phyloP scores from a whole-genome alignment of 306 rosid genomes.

The Lablab purpureus region DNA sequence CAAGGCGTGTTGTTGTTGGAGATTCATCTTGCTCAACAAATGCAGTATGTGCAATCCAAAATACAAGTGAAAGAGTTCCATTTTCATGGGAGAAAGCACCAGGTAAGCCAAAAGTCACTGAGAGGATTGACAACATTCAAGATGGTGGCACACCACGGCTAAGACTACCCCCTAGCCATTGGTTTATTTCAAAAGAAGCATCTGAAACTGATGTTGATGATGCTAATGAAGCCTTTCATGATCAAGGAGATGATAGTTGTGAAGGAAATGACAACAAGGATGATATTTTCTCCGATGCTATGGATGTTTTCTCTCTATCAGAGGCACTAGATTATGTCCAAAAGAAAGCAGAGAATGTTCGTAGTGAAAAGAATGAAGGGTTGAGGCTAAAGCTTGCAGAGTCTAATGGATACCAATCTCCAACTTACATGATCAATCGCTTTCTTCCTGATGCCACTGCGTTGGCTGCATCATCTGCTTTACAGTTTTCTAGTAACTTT shows the following conservation, averaged over 20 bases:
- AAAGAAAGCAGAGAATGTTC: slow-evolving; percentile 53
- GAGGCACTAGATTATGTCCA: slow-evolving; percentile 87
- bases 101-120: slow-evolving; percentile 68
- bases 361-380: slow-evolving; percentile 37
- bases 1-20: slow-evolving; percentile 52
- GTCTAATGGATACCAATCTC: slow-evolving; percentile 58
- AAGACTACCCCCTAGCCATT: slow-evolving; percentile 64
- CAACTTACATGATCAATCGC: slow-evolving; percentile 79
- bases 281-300: slow-evolving; percentile 56
- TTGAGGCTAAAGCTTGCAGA: slow-evolving; percentile 64
- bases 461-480: slow-evolving; percentile 69
- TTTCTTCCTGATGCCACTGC: slow-evolving; percentile 91
- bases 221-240: slow-evolving; percentile 27
- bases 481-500: slow-evolving; percentile 34
- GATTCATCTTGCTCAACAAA: slow-evolving; percentile 43
- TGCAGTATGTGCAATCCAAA: slow-evolving; percentile 16
- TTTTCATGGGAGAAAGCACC: slow-evolving; percentile 89
- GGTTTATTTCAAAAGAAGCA: slow-evolving; percentile 47
- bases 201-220: slow-evolving; percentile 34
- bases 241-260: slow-evolving; percentile 19
- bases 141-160: slow-evolving; percentile 60
- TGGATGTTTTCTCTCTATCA: slow-evolving; percentile 77
- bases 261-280: slow-evolving; percentile 42
- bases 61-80: slow-evolving; percentile 67
- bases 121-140: background rate